Base-by-base conservation (phyloP, 768 basidiomycete species). In the Baorangia bicolor region DNA sequence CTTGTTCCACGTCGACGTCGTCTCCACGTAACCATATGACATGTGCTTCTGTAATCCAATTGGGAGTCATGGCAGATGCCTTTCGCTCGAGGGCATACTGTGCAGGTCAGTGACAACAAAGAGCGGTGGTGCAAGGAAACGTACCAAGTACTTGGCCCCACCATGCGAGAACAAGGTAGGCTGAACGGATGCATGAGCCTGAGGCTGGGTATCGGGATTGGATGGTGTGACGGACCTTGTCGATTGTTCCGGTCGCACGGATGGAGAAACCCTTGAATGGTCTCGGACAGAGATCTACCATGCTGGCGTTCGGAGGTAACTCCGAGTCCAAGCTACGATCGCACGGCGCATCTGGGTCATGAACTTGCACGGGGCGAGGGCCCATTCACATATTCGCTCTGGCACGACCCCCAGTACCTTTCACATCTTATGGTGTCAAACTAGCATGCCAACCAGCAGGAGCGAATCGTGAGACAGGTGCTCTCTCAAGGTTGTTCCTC, bases 21-120 rank as follows among this genome's bases (percentile, higher is more conserved):
- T 90, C 90, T 0, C 93, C 94, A 41, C 77, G 75, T n/a, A 90
- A 73, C 92, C 92, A 96, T 23, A 82, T 72, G 3, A 81, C 72
- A 72, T 93, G 85, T 58, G 81, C 80, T 5, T 86, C 86, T 0
- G 73, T 72, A 23, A 97, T 81, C 93, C 93, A 97, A 0, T 83
- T 80, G 0, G 90, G 85, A 30, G 75, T 74, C 63, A 95, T 77
- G 51, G 96, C 90, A 0, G 92, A 91, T 41, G 94, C 82, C 53
- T 86, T 81, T 44, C 86, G 81, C 66, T 88, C 84, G 25, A 96
- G 66, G 0, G 94, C 92, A 62, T 89, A 94, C 92, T 96, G 53
- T 3, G 21, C 13, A 44, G 30, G 20, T 52, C 40, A 62, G 53
- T 10, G 35, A 46, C 35, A 5, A 50, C 20, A 33, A 39, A 47